Base-by-base conservation (phyloP, 2,329 filamentous ascomycete genomes). In the Claviceps purpurea region DNA sequence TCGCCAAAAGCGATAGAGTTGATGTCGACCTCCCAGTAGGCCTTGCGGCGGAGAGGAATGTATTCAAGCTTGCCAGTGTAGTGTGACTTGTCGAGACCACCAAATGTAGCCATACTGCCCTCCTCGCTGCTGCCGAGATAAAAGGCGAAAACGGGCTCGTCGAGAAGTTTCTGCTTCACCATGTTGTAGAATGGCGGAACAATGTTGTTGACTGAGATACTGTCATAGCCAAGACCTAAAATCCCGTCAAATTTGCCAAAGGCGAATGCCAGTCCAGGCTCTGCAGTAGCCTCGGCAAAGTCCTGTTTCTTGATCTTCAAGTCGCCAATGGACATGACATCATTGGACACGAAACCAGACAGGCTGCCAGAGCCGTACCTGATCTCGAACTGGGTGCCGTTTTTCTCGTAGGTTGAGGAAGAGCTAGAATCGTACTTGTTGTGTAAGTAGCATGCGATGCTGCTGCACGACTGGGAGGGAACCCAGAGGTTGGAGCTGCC, bases 401-500 rank as follows among this genome's bases (percentile, higher is more conserved):
- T 98, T 77, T 86, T 80, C 82, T 94, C 87, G 81, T 90, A 95
- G 48, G 88, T 87, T 20, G 84, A 91, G 47, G 94, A 98, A 4
- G 82, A 74, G 40, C 84, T 86, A 54, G 89, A 93, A 72, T 97
- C 89, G 75, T 97, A 98, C 75, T 94, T 98, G 71, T 73, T 83
- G 78, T 98, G 93, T 55, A 98, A 82, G 73, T 91, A 98, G 81
- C 93, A 98, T 58, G 93, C 94, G 65, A 98, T 98, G 66, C 90
- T 96, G 66, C 80, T 84, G 71, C 94, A 98, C 65, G 89, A 78
- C 53, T 81, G 76, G 24, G 90, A 95, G 41, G 94, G 94, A 55
- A 98, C 90, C 94, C 94, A 98, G 57, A 98, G 81, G 77, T 98
- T 98, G 69, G 93, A 97, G 78, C 89, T 96, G 63, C 93, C 93